Evolutionary conservation across 1,139 yeast genomes (phyloP).

Genomic region (Debaryomyces psychrophilus): DNA sequence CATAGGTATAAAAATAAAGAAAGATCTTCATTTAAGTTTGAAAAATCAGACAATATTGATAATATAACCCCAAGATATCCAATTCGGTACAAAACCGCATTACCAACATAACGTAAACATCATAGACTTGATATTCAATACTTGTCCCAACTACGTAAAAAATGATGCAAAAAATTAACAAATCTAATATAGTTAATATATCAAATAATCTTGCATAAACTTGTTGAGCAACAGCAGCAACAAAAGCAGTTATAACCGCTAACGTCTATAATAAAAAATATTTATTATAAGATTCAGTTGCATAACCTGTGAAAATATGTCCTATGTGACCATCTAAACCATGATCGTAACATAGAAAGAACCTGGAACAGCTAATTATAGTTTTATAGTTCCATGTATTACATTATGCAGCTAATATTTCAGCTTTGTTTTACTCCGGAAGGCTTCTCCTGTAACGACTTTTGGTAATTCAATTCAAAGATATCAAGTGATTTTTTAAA

Average conservation of each 20-base stretch:
- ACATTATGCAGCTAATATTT: neutral
- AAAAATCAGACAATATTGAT: conserved; percentile 64
- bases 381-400: neutral
- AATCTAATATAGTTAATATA: conserved; percentile 66
- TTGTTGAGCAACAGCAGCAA: conserved; percentile 75
- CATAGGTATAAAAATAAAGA: conserved; percentile 63
- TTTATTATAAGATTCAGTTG: conserved; percentile 56
- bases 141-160: conserved; percentile 73
- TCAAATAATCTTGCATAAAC: conserved; percentile 71
- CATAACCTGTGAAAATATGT: conserved; percentile 30
- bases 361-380: neutral
- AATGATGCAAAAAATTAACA: conserved; percentile 55
- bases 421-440: neutral
- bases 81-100: conserved; percentile 68
- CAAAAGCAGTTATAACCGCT: conserved; percentile 61
- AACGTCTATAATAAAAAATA: conserved; percentile 71
- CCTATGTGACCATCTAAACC: neutral
- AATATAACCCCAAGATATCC: conserved; percentile 72
- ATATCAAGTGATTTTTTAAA: neutral
- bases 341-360: neutral
- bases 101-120: conserved; percentile 70
- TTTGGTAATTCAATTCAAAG: neutral
- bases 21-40: conserved; percentile 72
- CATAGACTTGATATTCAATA: conserved; percentile 67
- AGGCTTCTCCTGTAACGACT: neutral